These are phyloP conservation scores for Endoconidiophora laricicola DNA, from an alignment of 2,329 filamentous ascomycete genomes.

Conservation along the genomic window DNA sequence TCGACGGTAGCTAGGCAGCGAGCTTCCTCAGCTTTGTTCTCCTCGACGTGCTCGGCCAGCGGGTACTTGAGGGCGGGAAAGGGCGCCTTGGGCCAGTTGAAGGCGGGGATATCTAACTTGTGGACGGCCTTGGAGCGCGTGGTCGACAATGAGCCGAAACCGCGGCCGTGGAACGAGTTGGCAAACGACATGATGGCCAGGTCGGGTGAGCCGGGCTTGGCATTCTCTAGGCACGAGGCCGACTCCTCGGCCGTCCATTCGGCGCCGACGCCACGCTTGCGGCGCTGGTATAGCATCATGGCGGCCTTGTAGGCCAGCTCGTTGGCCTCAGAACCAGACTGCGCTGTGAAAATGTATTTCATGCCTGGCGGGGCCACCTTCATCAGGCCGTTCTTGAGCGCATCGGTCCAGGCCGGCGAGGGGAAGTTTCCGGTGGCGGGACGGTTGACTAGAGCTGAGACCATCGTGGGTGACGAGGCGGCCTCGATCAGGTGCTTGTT, in stretches of 20 bases:
- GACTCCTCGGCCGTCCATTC: constrained; percentile 71
- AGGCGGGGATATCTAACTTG: constrained; percentile 87
- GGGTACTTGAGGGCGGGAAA: constrained; percentile 82
- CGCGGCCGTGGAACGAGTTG: constrained; percentile 74
- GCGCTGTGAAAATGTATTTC: constrained; percentile 79
- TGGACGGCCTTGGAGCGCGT: constrained; percentile 88
- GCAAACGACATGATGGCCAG: constrained; percentile 82
- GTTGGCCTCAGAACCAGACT: constrained; percentile 82
- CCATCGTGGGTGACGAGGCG: constrained; percentile 63
- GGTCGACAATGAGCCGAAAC: constrained; percentile 75
- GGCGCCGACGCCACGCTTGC: constrained; percentile 65
- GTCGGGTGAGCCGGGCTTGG: constrained; percentile 54
- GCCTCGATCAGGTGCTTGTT: constrained; percentile 58
- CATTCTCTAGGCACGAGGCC: constrained; percentile 60
- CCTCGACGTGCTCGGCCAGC: constrained; percentile 58
- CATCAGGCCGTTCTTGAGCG: constrained; percentile 66
- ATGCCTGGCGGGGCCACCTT: constrained; percentile 68
- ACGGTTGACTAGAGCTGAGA: constrained; percentile 66
- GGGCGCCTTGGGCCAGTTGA: constrained; percentile 83
- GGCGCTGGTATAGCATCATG: constrained; percentile 71
- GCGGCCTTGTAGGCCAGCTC: constrained; percentile 91
- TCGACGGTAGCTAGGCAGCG: constrained; percentile 72
- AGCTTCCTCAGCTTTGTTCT: constrained; percentile 69
- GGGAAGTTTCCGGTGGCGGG: constrained; percentile 87
- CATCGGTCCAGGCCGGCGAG: constrained; percentile 62